Base-by-base conservation (phyloP, 1,139 yeast genomes). In the Zhuliangozyma blackwelliae region DNA sequence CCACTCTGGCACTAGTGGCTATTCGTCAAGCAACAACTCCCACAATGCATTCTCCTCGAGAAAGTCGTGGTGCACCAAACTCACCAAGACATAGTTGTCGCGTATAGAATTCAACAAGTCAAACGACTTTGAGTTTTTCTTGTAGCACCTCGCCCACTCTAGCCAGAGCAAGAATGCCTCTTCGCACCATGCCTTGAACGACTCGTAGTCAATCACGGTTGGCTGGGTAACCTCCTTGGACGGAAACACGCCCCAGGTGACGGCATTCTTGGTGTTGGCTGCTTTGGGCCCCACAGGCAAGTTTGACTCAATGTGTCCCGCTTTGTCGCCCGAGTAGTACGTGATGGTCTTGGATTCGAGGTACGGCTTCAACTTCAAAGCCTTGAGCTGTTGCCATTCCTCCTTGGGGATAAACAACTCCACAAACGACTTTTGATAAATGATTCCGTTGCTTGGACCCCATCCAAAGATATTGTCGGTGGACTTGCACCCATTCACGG, bases 241-340 rank as follows among this genome's bases (percentile, higher is more conserved):
- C 2, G 95, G 95, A 67, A 90, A 89, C 3, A 85, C 95, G 40
- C 97, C 97, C 97, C 97, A 92, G 1, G 97, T 92, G 8, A 92
- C 94, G 20, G 94, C 96, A 49, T 82, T 80, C 49, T 67, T 69
- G 39, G 67, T 61, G 36, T 55, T 55, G 40, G 55, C 63, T n/a
- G 49, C 43, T 30, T 53, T 49, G 2, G 46, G 45, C 0, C 53
- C 56, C 6, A 52, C 35, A 1, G 72, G 70, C 52, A 84, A 61
- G 48, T 84, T 85, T 3, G 90, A 75, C 25, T 68, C 63, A 45
- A 87, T 77, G n/a, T 62, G 54, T 1, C 82, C 82, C 3, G 60
- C 45, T 29, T 74, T 54, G 54, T 82, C 88, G 29, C 94, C 90
- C 26, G 75, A 72, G 57, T 83, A 90, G 59, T 80, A 89, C 8